Percentiles rank a stretch among this genome's conserved stretches.
Conservation (phyloP, 2,329 filamentous ascomycete genomes). For the Colletotrichum gloeosporioides region DNA sequence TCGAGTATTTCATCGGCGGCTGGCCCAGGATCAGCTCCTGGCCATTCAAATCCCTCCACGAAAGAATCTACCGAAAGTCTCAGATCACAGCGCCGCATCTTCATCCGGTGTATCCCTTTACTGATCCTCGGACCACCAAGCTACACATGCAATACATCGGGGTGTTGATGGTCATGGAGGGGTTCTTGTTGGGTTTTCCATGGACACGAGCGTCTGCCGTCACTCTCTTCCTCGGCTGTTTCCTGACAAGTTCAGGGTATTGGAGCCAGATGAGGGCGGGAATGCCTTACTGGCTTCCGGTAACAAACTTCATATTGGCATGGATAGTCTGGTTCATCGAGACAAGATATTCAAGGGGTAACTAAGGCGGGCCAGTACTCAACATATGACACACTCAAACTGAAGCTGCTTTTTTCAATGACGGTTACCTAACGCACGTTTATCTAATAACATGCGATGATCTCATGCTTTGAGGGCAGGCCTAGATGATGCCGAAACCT, state of each 20-base stretch:
- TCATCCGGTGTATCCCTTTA: background rate
- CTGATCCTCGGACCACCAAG: background rate
- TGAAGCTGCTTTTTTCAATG: background rate
- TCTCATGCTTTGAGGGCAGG: background rate
- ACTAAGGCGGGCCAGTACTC: too few relatives aligned
- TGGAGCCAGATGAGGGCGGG: background rate
- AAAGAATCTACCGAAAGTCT: slow-evolving; percentile 9
- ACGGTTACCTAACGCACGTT: background rate
- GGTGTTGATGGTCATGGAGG: background rate
- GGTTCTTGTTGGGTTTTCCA: background rate
- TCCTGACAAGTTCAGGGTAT: background rate
- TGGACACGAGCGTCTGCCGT: background rate
- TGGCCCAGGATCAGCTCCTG: background rate
- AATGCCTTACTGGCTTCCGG: background rate
- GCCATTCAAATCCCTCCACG: slow-evolving; percentile 5
- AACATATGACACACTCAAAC: background rate
- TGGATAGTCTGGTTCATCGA: background rate
- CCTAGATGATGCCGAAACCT: background rate
- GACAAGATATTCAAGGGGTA: background rate
- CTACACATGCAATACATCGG: background rate
- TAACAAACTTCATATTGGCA: background rate
- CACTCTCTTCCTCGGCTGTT: background rate
- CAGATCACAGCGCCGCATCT: slow-evolving; percentile 3
- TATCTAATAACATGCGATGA: background rate
- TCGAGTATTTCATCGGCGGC: slow-evolving; percentile 6